phyloP scores from a whole-genome alignment of 768 basidiomycete genomes.

The Kwoniella mangroviensis region DNA sequence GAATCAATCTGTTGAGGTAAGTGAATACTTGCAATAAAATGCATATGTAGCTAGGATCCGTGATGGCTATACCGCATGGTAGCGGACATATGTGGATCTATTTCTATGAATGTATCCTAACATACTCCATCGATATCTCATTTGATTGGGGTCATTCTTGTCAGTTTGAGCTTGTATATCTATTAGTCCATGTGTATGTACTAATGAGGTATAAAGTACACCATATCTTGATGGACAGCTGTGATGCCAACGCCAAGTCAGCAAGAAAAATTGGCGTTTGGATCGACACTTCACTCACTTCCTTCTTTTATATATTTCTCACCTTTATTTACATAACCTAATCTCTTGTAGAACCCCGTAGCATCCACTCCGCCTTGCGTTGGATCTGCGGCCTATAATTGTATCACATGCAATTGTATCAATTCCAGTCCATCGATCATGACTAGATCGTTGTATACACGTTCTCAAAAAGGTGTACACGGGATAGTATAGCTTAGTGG shows the following conservation, averaged over 20 bases:
- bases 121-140: too few relatives aligned
- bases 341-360: conserved; percentile 24
- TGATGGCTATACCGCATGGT: too few relatives aligned
- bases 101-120: too few relatives aligned
- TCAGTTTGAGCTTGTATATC: too few relatives aligned
- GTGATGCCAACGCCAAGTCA: neutral
- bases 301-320: conserved; percentile 30
- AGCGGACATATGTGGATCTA: too few relatives aligned
- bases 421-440: neutral
- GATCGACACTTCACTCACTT: conserved; percentile 21
- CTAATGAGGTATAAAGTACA: neutral
- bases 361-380: conserved; percentile 26
- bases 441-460: too few relatives aligned
- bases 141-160: too few relatives aligned
- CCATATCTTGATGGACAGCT: conserved; percentile 23
- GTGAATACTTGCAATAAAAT: too few relatives aligned
- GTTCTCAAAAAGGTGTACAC: too few relatives aligned
- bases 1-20: neutral
- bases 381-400: conserved; percentile 17
- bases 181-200: too few relatives aligned
- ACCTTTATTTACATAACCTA: conserved; percentile 28
- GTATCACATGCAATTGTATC: too few relatives aligned
- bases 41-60: too few relatives aligned
- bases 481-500: neutral
- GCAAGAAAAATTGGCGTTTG: neutral